Percentiles rank a stretch among this genome's conserved stretches.
phyloP scores from a whole-genome alignment of 177 flowering plant species.

The Telopea speciosissima region DNA sequence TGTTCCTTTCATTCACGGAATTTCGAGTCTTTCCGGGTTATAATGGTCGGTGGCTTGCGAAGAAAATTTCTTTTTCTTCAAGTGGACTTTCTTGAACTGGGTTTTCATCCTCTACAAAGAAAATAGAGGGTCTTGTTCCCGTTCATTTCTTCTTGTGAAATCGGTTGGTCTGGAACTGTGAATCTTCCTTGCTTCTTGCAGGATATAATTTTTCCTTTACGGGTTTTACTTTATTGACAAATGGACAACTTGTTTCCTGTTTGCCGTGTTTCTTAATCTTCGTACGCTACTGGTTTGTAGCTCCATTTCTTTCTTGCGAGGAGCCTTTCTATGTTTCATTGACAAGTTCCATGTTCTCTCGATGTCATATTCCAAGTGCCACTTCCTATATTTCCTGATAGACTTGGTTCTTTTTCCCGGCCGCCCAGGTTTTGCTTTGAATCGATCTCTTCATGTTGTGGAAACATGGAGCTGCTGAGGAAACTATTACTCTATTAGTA shows the following conservation, averaged over 20 bases:
- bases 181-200: not conserved
- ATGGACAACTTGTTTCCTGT: not conserved
- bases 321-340: not conserved
- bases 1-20: not conserved
- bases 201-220: not conserved
- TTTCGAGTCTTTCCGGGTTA: not conserved
- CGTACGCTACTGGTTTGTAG: not conserved
- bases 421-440: no score
- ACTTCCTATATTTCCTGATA: not conserved
- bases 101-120: not conserved
- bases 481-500: not conserved
- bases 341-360: not conserved
- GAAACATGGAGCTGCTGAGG: not conserved
- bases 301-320: not conserved
- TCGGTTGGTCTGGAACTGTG: not conserved
- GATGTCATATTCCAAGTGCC: not conserved
- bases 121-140: not conserved
- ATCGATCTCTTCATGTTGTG: not conserved
- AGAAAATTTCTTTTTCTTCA: not conserved
- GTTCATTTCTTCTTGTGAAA: not conserved
- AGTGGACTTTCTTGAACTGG: not conserved
- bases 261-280: no score
- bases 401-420: not conserved
- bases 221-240: not conserved
- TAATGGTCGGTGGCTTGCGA: not conserved